phyloP scores from a whole-genome alignment of 2,329 filamentous ascomycete genomes.

The Botrytis elliptica region DNA sequence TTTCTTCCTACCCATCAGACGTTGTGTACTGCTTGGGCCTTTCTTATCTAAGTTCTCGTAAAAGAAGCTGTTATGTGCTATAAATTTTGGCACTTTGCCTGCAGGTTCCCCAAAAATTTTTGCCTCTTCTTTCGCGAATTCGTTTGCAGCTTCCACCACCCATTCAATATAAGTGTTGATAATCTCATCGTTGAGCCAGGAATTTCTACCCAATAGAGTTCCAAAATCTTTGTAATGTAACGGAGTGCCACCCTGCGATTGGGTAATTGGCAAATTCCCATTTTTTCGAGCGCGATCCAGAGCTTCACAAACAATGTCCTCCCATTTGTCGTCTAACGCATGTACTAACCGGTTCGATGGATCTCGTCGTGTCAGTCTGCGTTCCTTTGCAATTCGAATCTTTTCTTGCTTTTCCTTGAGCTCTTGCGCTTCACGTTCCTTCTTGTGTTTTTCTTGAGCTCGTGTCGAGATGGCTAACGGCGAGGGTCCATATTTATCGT shows the following conservation, averaged over 20 bases:
- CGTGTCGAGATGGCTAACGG: slow-evolving; percentile 8
- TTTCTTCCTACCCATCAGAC: slow-evolving; percentile 57
- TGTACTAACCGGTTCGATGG: slow-evolving; percentile 32
- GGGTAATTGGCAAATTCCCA: slow-evolving; percentile 43
- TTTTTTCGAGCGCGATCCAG: slow-evolving; percentile 33
- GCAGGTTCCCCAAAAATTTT: slow-evolving; percentile 35
- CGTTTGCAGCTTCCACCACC: slow-evolving; percentile 59
- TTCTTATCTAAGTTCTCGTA: slow-evolving; percentile 53
- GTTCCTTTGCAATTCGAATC: slow-evolving; percentile 30
- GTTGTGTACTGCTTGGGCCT: slow-evolving; percentile 49
- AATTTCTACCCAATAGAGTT: slow-evolving; percentile 54
- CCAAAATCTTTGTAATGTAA: slow-evolving; percentile 60
- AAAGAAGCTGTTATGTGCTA: slow-evolving; percentile 66
- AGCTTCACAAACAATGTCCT: slow-evolving; percentile 37
- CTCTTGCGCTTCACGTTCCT: slow-evolving; percentile 12
- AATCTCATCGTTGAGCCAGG: slow-evolving; percentile 77
- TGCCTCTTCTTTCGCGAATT: slow-evolving; percentile 48
- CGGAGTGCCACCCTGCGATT: slow-evolving; percentile 50
- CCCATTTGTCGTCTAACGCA: slow-evolving; percentile 43
- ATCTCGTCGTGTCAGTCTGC: slow-evolving; percentile 30
- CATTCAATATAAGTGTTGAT: slow-evolving; percentile 66
- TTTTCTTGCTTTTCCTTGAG: slow-evolving; percentile 26
- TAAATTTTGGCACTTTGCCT: slow-evolving; percentile 57
- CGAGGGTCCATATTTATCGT: background rate
- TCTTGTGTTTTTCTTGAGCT: slow-evolving; percentile 12